A percentile compares a stretch with the other conserved stretches of the same genome.
Conservation (phyloP, 495 filamentous ascomycete genomes). For the Astrocystis sublimbata region DNA sequence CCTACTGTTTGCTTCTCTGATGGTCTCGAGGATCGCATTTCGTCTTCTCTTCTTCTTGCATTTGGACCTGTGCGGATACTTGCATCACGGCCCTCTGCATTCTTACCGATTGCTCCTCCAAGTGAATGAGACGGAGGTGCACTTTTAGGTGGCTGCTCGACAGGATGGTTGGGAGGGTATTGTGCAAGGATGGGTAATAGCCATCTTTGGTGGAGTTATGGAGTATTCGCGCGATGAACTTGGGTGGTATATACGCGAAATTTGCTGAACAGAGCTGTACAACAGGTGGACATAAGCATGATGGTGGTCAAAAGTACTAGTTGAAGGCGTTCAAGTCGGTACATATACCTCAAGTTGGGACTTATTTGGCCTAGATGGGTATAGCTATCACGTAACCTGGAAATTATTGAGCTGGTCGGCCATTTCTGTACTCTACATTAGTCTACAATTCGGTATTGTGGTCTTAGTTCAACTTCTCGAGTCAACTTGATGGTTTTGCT, state of each 20-base stretch:
- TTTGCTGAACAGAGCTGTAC: not conserved
- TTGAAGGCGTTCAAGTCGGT: too few relatives aligned
- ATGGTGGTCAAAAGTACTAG: not conserved
- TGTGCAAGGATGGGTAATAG: not conserved
- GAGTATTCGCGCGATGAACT: not conserved
- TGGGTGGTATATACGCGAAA: not conserved
- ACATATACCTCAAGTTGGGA: not conserved
- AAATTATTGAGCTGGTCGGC: not conserved
- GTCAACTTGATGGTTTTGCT: not conserved
- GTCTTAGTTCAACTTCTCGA: not conserved
- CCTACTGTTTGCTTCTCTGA: not conserved
- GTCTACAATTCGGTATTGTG: not conserved
- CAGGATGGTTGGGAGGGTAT: not conserved
- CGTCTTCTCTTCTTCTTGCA: too few relatives aligned
- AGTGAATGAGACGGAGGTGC: too few relatives aligned
- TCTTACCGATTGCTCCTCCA: too few relatives aligned
- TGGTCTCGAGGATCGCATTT: not conserved
- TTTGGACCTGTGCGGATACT: too few relatives aligned
- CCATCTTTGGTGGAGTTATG: not conserved
- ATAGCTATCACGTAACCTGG: not conserved
- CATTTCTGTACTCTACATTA: not conserved
- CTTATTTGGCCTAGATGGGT: conserved; percentile 1
- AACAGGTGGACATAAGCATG: not conserved
- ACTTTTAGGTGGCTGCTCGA: not conserved
- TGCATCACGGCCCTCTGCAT: too few relatives aligned